phyloP scores from a whole-genome alignment of 2,329 filamentous ascomycete species.

The Sporothrix variecibatus region DNA sequence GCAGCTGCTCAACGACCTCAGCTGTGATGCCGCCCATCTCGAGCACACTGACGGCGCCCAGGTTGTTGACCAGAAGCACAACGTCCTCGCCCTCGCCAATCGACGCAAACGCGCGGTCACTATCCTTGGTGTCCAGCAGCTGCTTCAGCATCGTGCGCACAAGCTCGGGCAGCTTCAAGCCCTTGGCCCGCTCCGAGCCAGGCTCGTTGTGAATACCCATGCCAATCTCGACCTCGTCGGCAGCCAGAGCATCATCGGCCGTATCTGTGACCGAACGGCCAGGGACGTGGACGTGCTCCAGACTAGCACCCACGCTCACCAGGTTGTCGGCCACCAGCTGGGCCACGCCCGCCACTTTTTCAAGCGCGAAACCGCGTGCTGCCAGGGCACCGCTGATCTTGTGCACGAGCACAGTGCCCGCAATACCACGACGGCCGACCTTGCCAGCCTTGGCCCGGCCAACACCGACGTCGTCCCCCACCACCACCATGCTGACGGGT shows the following conservation, averaged over 20 bases:
- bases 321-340: slow-evolving; percentile 72
- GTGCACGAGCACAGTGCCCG: slow-evolving; percentile 85
- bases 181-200: slow-evolving; percentile 54
- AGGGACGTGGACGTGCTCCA: slow-evolving; percentile 92
- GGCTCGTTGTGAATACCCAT: slow-evolving; percentile 80
- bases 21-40: slow-evolving; percentile 72
- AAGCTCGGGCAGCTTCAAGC: slow-evolving; percentile 55
- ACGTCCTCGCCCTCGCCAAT: slow-evolving; percentile 65
- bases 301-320: slow-evolving; percentile 80
- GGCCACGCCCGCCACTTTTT: slow-evolving; percentile 73
- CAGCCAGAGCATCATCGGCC: slow-evolving; percentile 57
- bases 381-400: slow-evolving; percentile 88
- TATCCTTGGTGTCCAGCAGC: slow-evolving; percentile 65
- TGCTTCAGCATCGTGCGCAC: slow-evolving; percentile 68
- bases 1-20: slow-evolving; percentile 67
- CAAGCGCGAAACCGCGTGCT: slow-evolving; percentile 65
- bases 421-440: slow-evolving; percentile 86
- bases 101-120: slow-evolving; percentile 69
- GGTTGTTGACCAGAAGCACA: slow-evolving; percentile 73
- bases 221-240: slow-evolving; percentile 63
- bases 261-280: slow-evolving; percentile 61
- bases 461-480: slow-evolving; percentile 90
- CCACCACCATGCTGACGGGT: slow-evolving; percentile 83
- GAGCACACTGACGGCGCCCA: slow-evolving; percentile 73
- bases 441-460: slow-evolving; percentile 82